Base-by-base conservation (phyloP, 768 basidiomycete species). In the Lactarius hatsudake region DNA sequence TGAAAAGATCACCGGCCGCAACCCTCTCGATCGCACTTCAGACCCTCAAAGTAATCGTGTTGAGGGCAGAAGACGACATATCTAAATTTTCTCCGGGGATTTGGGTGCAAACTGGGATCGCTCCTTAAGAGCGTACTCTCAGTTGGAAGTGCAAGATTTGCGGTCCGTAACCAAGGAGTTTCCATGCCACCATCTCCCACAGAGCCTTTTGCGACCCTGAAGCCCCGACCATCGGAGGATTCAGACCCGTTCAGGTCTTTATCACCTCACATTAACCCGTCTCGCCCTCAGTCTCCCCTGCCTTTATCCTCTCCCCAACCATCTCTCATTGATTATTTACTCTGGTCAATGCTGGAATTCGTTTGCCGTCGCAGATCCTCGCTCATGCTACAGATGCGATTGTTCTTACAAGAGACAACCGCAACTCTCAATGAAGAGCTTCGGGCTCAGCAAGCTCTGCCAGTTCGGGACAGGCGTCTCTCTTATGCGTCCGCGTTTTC, bases 341-440 rank as follows among this genome's bases (percentile, higher is more conserved):
- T 88, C 1, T 91, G 90, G 90, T 91, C 90, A 3, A 74, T 87
- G 34, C 76, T 91, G 32, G 88, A 91, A 71, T 80, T 89, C 62
- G 74, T 89, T 20, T 88, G 85, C 69, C 80, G 85, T 1, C 84
- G 82, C 71, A 82, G 87, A 20, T 86, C 78, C 45, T 89, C 90
- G 0, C 79, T 93, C 34, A 77, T 83, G 61, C 76, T 88, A 34
- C 89, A 90, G 69, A 80, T 92, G 77, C 87, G 87, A 30, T 76
- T 86, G 3, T 82, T 90, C 65, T 77, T 84, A n/a, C 83, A 84
- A 70, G 88, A 89, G 74, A 89, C 87, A 71, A 79, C 88, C 1
- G 78, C 81, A 0, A 73, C 78, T 15, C 76, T 92, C 9, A 81
- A 87, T 66, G 76, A 81, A 48, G 83, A 86, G 43, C 78, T 90